These are phyloP conservation scores for Apiotrichum porosum DNA, from an alignment of 1,284 basidiomycete genomes.

Conservation along the genomic window DNA sequence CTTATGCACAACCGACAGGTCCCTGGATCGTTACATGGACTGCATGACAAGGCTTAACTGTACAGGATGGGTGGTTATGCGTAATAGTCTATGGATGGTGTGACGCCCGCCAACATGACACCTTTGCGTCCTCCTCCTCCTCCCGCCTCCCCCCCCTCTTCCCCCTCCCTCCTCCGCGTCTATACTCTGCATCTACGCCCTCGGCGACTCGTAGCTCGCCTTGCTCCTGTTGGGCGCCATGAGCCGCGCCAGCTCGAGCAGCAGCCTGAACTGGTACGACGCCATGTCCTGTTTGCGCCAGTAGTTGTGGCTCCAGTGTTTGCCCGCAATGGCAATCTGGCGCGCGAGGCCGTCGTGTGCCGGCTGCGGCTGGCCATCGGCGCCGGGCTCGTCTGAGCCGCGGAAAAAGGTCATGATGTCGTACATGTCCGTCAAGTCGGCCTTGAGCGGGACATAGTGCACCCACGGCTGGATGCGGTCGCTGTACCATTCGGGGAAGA, in stretches of 20 bases:
- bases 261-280: conserved; percentile 59
- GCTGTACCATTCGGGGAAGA: conserved; percentile 51
- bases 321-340: conserved; percentile 57
- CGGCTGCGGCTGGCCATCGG: too few relatives aligned
- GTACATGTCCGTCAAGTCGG: conserved; percentile 53
- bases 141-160: too few relatives aligned
- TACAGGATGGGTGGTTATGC: too few relatives aligned
- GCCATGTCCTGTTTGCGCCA: conserved; percentile 64
- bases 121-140: too few relatives aligned
- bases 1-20: too few relatives aligned
- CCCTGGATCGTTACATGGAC: too few relatives aligned
- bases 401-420: conserved; percentile 58
- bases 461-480: conserved; percentile 51
- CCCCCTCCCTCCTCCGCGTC: too few relatives aligned
- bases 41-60: too few relatives aligned
- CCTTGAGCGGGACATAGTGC: conserved; percentile 51
- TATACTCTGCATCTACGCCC: too few relatives aligned
- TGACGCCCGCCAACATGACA: too few relatives aligned
- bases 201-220: conserved; percentile 19
- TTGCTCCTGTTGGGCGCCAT: conserved; percentile 24
- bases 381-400: conserved; percentile 55
- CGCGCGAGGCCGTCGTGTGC: conserved; percentile 57
- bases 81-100: too few relatives aligned
- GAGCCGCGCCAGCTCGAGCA: conserved; percentile 32
- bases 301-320: conserved; percentile 58